Conservation (phyloP, 1,284 basidiomycete genomes). For the Cryptococcus sp. region DNA sequence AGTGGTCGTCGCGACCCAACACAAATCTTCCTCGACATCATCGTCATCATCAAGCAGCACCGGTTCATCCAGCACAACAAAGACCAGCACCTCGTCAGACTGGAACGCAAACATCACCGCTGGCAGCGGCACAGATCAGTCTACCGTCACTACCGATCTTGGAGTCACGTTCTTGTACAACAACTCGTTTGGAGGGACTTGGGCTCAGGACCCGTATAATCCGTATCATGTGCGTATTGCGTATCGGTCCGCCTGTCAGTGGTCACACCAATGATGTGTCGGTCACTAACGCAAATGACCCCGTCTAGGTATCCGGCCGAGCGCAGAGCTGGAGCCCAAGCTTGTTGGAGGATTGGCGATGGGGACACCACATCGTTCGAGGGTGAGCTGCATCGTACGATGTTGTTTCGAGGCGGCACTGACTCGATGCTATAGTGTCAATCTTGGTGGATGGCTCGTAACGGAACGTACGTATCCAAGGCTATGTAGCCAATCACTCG, state of each 20-base stretch:
- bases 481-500: background rate
- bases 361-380: constrained; percentile 67
- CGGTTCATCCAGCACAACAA: constrained; percentile 1
- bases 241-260: constrained; percentile 53
- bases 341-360: constrained; percentile 79
- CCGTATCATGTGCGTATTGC: constrained; percentile 61
- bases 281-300: background rate
- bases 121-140: constrained; percentile 32
- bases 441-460: constrained; percentile 67
- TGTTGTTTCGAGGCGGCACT: constrained; percentile 4
- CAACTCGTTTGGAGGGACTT: constrained; percentile 77
- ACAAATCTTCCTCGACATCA: constrained; percentile 9
- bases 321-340: constrained; percentile 68
- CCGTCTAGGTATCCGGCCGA: constrained; percentile 35
- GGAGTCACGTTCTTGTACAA: constrained; percentile 69
- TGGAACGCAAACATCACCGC: constrained; percentile 19
- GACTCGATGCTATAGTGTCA: constrained; percentile 62
- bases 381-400: constrained; percentile 27
- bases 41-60: constrained; percentile 9
- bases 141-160: constrained; percentile 57
- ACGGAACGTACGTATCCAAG: constrained; percentile 56
- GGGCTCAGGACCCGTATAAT: constrained; percentile 67
- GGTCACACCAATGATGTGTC: background rate
- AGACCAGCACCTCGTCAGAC: background rate
- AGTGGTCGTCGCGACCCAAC: constrained; percentile 27